phyloP scores from a whole-genome alignment of 345 rosid species.

The Boechera stricta region DNA sequence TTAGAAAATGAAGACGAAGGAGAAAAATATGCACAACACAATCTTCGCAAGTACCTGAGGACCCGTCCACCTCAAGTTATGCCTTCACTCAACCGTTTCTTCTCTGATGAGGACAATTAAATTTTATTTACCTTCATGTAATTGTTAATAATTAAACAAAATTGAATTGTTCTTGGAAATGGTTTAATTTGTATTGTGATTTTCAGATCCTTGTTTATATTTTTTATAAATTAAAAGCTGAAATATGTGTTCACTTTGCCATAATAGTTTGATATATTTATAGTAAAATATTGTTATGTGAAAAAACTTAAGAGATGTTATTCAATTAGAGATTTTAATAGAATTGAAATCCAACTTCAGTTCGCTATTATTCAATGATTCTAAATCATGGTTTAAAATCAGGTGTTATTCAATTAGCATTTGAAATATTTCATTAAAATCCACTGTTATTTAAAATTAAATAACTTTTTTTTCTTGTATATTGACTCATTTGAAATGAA shows the following conservation, averaged over 20 bases:
- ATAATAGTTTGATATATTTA: neutral
- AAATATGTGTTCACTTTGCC: neutral
- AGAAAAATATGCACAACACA: conserved; percentile 67
- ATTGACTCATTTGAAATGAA: too few relatives aligned
- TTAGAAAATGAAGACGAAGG: conserved; percentile 76
- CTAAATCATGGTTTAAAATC: too few relatives aligned
- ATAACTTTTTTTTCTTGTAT: too few relatives aligned
- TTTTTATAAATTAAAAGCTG: neutral
- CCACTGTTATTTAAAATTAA: too few relatives aligned
- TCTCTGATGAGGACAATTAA: conserved; percentile 39
- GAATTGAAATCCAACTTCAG: too few relatives aligned
- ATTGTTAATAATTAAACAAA: neutral
- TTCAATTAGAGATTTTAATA: too few relatives aligned
- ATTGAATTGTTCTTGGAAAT: neutral
- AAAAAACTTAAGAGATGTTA: too few relatives aligned
- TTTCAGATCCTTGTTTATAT: neutral
- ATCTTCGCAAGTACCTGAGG: conserved; percentile 67
- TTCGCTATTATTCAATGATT: too few relatives aligned
- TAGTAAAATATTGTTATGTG: too few relatives aligned
- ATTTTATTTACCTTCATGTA: neutral
- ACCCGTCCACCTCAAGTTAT: conserved; percentile 75
- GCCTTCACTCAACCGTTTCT: conserved; percentile 78
- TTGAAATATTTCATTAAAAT: too few relatives aligned
- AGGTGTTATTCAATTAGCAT: too few relatives aligned
- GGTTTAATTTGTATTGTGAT: neutral